Evolutionary conservation across 345 rosid species (phyloP), one percentile per base, ranked within the genome.

Genomic region (Durio zibethinus): DNA sequence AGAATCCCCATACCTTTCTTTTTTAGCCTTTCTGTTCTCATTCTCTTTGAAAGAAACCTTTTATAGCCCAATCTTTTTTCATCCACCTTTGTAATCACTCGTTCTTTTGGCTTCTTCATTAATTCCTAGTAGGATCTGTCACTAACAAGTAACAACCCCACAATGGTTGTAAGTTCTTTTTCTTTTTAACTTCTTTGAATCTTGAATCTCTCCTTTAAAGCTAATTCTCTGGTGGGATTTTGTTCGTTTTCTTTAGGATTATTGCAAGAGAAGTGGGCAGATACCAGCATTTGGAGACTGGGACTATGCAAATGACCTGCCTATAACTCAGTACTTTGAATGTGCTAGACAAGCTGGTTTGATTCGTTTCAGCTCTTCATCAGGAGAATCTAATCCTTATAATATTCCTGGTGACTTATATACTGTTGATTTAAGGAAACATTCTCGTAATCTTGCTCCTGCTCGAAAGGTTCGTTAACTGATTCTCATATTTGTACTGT

Each of bases 271-370:
- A 73, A 91, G 97, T 25, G 93, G 99, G 21, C 98, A 89, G 76
- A 91, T 95, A 67, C 99, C 99, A 0, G 87, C 88, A 63, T 95
- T 95, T 76, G 99, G 99, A 77, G 82, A 95, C 77, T 95, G 99
- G 99, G 97, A 95, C 2, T 79, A 86, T 11, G 90, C 97, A 40
- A 92, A 89, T 68, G 92, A 95, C 25, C 56, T 92, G 80, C 99
- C 99, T 45, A 95, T 95, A 64, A 95, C 99, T 54, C 98, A 90
- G 86, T 95, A 95, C 78, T 95, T 95, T 21, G 99, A 95, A 83
- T 77, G 86, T 69, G 96, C 99, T 65, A 88, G 97, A 80, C 96
- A 93, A 77, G 98, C 99, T 50, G 99, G 99, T 56, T 80, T 95
- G 74, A 76, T 89, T 31, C 89, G 92, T 61, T 83, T 79, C 80